Conservation (phyloP, 2,329 filamentous ascomycete genomes). For the Xylariaceae sp. region DNA sequence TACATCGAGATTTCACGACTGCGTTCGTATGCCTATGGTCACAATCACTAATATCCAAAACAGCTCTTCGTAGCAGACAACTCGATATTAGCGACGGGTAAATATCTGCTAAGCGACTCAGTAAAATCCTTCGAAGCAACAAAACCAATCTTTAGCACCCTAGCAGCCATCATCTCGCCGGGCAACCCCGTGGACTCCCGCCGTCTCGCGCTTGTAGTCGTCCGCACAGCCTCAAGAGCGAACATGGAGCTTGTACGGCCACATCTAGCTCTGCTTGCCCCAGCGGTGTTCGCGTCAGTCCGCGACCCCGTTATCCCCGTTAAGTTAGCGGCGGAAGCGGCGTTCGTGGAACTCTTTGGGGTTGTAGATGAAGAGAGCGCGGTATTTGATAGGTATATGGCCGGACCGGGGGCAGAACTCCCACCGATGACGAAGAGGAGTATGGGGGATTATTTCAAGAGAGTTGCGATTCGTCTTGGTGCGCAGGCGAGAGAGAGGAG, state of each 20-base stretch:
- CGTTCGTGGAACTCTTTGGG: slow-evolving; percentile 86
- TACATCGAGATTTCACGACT: slow-evolving; percentile 17
- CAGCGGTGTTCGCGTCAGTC: slow-evolving; percentile 83
- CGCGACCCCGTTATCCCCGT: slow-evolving; percentile 91
- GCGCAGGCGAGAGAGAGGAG: slow-evolving; percentile 82
- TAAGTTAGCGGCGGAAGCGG: slow-evolving; percentile 91
- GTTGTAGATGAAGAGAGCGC: slow-evolving; percentile 83
- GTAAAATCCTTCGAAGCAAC: slow-evolving; percentile 71
- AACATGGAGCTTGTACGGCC: slow-evolving; percentile 79
- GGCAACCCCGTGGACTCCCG: slow-evolving; percentile 79
- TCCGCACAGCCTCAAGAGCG: slow-evolving; percentile 78
- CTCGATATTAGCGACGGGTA: slow-evolving; percentile 83
- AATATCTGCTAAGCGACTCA: slow-evolving; percentile 73
- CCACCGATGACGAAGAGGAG: slow-evolving; percentile 74
- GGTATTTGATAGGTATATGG: slow-evolving; percentile 89
- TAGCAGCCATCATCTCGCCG: slow-evolving; percentile 73
- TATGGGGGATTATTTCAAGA: slow-evolving; percentile 97
- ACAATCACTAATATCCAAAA: slow-evolving; percentile 1
- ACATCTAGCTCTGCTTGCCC: slow-evolving; percentile 76
- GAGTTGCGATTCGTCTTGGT: slow-evolving; percentile 82
- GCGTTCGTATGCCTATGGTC: slow-evolving; percentile 2
- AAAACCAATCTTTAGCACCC: slow-evolving; percentile 75
- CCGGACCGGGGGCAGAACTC: slow-evolving; percentile 61
- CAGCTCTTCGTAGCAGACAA: slow-evolving; percentile 86
- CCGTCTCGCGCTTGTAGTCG: slow-evolving; percentile 79